These are phyloP conservation scores for Endoconidiophora polonica DNA, from an alignment of 2,329 filamentous ascomycete species.

Conservation along the genomic window DNA sequence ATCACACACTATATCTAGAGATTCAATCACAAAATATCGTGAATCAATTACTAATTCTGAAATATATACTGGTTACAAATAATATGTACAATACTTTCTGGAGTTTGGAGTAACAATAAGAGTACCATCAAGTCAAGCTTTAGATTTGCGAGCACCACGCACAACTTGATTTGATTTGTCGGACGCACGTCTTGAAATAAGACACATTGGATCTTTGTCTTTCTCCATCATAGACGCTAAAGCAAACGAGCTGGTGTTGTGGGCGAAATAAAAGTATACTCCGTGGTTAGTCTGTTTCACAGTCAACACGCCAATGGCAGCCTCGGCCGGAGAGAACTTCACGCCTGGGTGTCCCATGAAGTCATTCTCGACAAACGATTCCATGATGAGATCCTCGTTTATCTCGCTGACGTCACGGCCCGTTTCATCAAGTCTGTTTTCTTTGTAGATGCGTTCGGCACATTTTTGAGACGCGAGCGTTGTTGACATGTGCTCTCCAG, in stretches of 20 bases:
- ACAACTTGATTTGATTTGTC: constrained; percentile 42
- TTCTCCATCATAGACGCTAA: constrained; percentile 74
- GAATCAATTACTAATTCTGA: neutral
- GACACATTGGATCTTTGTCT: constrained; percentile 58
- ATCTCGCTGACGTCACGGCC: constrained; percentile 49
- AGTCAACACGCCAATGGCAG: constrained; percentile 77
- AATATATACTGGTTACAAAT: neutral
- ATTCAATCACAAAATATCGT: too few relatives aligned
- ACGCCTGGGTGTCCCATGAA: constrained; percentile 90
- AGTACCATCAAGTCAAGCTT: neutral
- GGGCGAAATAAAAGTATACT: constrained; percentile 77
- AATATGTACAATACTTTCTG: neutral
- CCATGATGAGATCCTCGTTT: constrained; percentile 61
- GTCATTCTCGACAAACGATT: constrained; percentile 66
- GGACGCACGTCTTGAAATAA: constrained; percentile 44
- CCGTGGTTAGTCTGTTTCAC: constrained; percentile 70
- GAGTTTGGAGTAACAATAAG: neutral
- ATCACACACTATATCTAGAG: too few relatives aligned
- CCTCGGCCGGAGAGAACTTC: constrained; percentile 57
- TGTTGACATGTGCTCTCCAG: constrained; percentile 94
- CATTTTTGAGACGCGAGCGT: constrained; percentile 80
- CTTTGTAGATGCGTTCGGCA: constrained; percentile 67
- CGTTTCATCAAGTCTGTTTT: constrained; percentile 39
- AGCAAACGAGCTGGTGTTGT: constrained; percentile 84
- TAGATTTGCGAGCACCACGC: constrained; percentile 34